Evolutionary conservation across 2,329 filamentous ascomycete species (phyloP), one percentile per base, ranked within the genome.

Genomic region (Emericellopsis cladophorae): DNA sequence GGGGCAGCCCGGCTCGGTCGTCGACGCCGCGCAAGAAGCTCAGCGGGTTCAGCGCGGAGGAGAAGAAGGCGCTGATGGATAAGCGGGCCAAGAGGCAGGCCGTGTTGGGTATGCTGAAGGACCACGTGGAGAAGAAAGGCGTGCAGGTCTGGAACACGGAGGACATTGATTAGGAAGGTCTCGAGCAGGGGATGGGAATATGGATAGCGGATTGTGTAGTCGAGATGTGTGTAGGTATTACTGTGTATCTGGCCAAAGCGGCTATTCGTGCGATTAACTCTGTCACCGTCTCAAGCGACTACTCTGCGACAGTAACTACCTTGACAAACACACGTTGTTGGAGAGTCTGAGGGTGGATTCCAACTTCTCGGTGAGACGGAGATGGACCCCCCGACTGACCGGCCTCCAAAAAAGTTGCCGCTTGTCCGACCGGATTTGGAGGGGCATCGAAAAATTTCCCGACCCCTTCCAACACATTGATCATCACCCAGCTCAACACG

Each of bases 1-100:
- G 65, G 12, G 54, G 65, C 3, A 56, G 55, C 16, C 58, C 60
- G 50, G 58, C 44, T 15, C 54, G 54, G 45, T 51, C 54, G 10
- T 70, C 70, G 16, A 64, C 74, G 22, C 70, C 74, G 2, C 62
- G 75, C 35, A 79, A 74, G 62, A 81, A 79, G 64, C 50, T 81
- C 42, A 77, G 68, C 45, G 74, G 74, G 15, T 81, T 76, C 48
- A 76, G 68, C 43, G 61, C 64, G 26, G 66, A 70, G 40, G 79
- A 82, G 53, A 80, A 77, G 61, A 60, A 59, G 23, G 64, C 65
- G 23, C 54, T 81, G 42, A 75, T 68, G 57, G 64, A 67, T 43
- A 74, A 71, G 56, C 59, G 67, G 46, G 65, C 65, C n/a, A 68
- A 63, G 45, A 64, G 74, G 48, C 67, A 67, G 49, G 68, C 64